phyloP scores from a whole-genome alignment of 2,329 filamentous ascomycete genomes.

The Exophiala alcalophila region DNA sequence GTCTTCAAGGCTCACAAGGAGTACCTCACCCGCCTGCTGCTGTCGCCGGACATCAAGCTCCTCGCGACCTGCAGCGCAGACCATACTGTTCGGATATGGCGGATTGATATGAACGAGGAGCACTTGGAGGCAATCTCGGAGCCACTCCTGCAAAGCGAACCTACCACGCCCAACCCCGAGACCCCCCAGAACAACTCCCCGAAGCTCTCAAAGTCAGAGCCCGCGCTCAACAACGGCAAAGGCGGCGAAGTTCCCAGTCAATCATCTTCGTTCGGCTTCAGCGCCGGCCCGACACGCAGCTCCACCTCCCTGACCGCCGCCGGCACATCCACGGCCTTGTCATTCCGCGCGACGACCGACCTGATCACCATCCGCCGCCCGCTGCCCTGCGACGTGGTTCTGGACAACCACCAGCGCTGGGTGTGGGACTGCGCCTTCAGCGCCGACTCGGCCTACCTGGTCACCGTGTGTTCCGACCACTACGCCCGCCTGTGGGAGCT shows the following conservation, averaged over 20 bases:
- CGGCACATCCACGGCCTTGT: slow-evolving; percentile 13
- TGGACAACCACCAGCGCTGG: slow-evolving; percentile 90
- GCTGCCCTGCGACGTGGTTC: slow-evolving; percentile 77
- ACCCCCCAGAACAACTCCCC: slow-evolving; percentile 1
- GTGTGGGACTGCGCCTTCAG: slow-evolving; percentile 97
- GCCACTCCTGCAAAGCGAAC: slow-evolving; percentile 2
- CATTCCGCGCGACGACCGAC: slow-evolving; percentile 18
- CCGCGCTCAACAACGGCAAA: too few species aligned
- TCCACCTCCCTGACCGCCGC: slow-evolving; percentile 1
- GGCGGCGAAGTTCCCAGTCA: too few species aligned
- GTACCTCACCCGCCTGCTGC: slow-evolving; percentile 86
- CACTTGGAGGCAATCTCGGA: slow-evolving; percentile 31
- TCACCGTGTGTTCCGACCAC: slow-evolving; percentile 90
- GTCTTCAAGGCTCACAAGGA: slow-evolving; percentile 88
- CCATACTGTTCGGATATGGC: slow-evolving; percentile 95
- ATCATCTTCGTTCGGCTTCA: slow-evolving; percentile 4
- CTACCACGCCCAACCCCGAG: neutral
- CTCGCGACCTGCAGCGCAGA: slow-evolving; percentile 91
- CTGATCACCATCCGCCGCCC: slow-evolving; percentile 36
- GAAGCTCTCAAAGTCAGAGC: slow-evolving; percentile 4
- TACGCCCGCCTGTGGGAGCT: slow-evolving; percentile 92
- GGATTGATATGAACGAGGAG: slow-evolving; percentile 68
- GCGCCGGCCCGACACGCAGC: slow-evolving; percentile 1
- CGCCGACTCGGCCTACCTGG: slow-evolving; percentile 86
- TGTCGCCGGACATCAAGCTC: slow-evolving; percentile 91